Conservation (phyloP, 306 rosid genomes). For the Cucurbita maxima region DNA sequence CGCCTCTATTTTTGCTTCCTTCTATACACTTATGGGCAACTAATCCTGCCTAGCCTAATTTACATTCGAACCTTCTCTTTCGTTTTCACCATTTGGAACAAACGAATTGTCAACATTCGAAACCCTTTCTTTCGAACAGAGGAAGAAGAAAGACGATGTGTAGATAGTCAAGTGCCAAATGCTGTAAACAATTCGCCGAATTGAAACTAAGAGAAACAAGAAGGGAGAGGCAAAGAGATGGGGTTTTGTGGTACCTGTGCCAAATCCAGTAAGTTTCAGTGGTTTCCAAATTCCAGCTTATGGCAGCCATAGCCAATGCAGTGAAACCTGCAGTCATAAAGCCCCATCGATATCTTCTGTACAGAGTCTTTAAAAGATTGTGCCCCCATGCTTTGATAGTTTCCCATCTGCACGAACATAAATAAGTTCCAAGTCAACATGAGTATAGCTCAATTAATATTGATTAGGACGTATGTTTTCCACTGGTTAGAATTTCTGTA, state of each 20-base stretch:
- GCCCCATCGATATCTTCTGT: conserved; percentile 61
- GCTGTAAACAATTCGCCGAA: conserved; percentile 37
- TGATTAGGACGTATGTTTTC: too few species aligned
- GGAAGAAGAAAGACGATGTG: conserved; percentile 71
- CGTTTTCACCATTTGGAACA: conserved; percentile 14
- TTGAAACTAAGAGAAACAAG: conserved; percentile 5
- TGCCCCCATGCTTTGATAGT: conserved; percentile 43
- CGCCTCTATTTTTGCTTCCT: not conserved
- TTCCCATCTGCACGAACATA: conserved; percentile 44
- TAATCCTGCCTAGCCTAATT: conserved; percentile 37
- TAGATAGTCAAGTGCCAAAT: conserved; percentile 80
- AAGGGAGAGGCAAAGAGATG: conserved; percentile 6
- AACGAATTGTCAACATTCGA: conserved; percentile 8
- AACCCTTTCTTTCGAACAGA: conserved; percentile 39
- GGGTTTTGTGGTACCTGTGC: conserved; percentile 57
- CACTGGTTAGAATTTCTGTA: too few species aligned
- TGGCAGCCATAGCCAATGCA: conserved; percentile 60
- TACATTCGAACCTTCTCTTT: conserved; percentile 9
- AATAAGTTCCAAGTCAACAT: not conserved
- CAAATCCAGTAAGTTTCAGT: conserved; percentile 85
- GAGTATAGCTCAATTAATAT: too few species aligned
- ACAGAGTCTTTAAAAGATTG: conserved; percentile 34
- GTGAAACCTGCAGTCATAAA: conserved; percentile 52
- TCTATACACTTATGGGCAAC: conserved; percentile 9
- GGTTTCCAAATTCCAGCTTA: conserved; percentile 68